phyloP scores from a whole-genome alignment of 164 flowering plant species.

The Nymphaea thermarum region DNA sequence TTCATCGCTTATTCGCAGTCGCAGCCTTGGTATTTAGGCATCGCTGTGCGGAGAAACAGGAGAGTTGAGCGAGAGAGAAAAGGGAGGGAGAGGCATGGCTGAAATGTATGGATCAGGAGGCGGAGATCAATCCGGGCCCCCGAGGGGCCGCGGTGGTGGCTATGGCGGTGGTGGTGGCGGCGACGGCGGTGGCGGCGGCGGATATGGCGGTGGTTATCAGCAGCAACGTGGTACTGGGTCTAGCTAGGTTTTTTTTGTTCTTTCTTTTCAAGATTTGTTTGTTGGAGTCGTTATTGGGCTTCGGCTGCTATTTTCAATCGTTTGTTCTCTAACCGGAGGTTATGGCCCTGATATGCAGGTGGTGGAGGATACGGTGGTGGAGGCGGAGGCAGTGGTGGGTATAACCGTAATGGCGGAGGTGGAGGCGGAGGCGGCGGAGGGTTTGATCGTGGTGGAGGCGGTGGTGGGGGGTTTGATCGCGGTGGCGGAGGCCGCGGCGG shows the following conservation, averaged over 20 bases:
- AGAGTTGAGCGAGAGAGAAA: not conserved
- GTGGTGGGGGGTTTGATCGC: conserved; percentile 10
- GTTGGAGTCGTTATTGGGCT: too few relatives aligned
- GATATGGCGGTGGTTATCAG: conserved; percentile 28
- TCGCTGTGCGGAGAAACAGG: too few relatives aligned
- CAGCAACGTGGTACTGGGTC: conserved; percentile 28
- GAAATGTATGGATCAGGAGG: conserved; percentile 55
- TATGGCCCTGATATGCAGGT: conserved; percentile 2
- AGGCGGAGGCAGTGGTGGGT: not conserved
- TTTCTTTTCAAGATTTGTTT: not conserved
- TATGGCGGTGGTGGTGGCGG: conserved; percentile 15
- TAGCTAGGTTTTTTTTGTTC: not conserved
- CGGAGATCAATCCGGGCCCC: conserved; percentile 25
- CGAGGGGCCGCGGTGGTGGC: conserved; percentile 18
- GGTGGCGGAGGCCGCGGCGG: conserved; percentile 23
- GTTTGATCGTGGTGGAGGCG: conserved; percentile 5
- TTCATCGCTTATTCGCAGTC: too few relatives aligned
- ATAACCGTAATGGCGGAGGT: conserved; percentile 3
- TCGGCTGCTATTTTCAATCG: too few relatives aligned
- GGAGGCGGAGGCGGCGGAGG: conserved; percentile 12
- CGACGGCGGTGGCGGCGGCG: conserved; percentile 13
- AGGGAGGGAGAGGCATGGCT: conserved; percentile 18
- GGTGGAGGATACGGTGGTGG: conserved; percentile 10
- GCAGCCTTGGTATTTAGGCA: too few relatives aligned
- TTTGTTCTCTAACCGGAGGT: too few relatives aligned